These are phyloP conservation scores for Boeremia exigua DNA, from an alignment of 2,329 filamentous ascomycete genomes.

Conservation along the genomic window DNA sequence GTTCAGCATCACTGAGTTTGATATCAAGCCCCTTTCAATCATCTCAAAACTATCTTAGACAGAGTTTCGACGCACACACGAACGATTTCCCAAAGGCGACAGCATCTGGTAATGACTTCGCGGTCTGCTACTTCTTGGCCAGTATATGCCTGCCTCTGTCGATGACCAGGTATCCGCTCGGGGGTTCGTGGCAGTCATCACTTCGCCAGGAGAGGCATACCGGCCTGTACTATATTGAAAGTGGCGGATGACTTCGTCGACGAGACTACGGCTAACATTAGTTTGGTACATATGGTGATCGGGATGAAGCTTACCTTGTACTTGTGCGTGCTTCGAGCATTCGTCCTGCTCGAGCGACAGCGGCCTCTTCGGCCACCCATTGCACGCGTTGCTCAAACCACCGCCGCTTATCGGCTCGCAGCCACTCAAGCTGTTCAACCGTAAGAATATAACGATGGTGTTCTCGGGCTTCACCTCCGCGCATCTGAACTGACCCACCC, in stretches of 20 bases:
- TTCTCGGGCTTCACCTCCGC: not conserved
- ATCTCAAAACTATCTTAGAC: not conserved
- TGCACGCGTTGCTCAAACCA: not conserved
- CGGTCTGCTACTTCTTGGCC: not conserved
- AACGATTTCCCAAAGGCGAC: not conserved
- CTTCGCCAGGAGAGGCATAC: not conserved
- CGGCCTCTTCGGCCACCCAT: not conserved
- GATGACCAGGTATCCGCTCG: not conserved
- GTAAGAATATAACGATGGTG: not conserved
- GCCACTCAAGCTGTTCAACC: not conserved
- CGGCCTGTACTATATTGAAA: not conserved
- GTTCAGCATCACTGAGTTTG: not conserved
- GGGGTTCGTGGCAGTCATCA: not conserved
- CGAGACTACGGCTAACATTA: not conserved
- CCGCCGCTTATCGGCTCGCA: not conserved
- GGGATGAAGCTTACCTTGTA: not conserved
- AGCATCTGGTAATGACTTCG: not conserved
- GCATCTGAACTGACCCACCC: not conserved
- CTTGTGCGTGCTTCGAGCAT: not conserved
- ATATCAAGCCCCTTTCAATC: not conserved
- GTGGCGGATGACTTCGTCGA: not conserved
- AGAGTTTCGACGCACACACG: not conserved
- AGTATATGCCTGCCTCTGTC: not conserved
- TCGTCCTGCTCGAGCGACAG: not conserved
- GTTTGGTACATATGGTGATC: not conserved